Conservation (phyloP, 2,329 filamentous ascomycete species). For the Aureobasidium sp. region DNA sequence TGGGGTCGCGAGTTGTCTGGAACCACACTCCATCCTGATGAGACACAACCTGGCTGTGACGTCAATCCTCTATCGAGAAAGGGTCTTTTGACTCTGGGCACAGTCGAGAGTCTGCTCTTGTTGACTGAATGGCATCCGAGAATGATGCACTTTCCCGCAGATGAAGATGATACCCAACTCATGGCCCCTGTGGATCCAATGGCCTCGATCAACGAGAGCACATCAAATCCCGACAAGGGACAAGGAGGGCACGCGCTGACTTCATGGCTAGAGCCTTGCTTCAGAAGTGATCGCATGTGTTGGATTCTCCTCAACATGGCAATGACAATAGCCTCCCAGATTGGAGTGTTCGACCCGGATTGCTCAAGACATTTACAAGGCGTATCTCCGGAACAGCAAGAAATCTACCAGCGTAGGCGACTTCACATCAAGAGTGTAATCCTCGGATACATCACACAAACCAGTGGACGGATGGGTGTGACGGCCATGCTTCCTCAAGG, state of each 20-base stretch:
- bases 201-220: constrained; percentile 51
- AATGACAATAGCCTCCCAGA: constrained; percentile 81
- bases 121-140: constrained; percentile 96
- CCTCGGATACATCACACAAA: constrained; percentile 83
- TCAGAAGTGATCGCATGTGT: constrained; percentile 85
- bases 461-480: constrained; percentile 85
- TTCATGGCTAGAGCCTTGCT: constrained; percentile 92
- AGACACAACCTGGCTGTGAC: constrained; percentile 57
- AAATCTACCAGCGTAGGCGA: constrained; percentile 66
- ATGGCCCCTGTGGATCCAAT: constrained; percentile 62
- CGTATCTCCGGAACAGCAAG: constrained; percentile 50
- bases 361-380: constrained; percentile 39
- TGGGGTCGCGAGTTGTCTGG: constrained; percentile 97
- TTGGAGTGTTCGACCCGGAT: constrained; percentile 90
- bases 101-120: constrained; percentile 87
- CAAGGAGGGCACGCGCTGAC: constrained; percentile 79
- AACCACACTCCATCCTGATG: constrained; percentile 71
- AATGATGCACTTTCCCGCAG: constrained; percentile 81
- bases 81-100: constrained; percentile 80
- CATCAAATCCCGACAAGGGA: constrained; percentile 38
- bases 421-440: constrained; percentile 77
- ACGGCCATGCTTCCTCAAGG: constrained; percentile 76
- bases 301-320: constrained; percentile 96
- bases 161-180: constrained; percentile 56
- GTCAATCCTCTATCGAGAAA: constrained; percentile 49